Conservation (phyloP, 768 basidiomycete species). For the Tricholoma flavovirens region DNA sequence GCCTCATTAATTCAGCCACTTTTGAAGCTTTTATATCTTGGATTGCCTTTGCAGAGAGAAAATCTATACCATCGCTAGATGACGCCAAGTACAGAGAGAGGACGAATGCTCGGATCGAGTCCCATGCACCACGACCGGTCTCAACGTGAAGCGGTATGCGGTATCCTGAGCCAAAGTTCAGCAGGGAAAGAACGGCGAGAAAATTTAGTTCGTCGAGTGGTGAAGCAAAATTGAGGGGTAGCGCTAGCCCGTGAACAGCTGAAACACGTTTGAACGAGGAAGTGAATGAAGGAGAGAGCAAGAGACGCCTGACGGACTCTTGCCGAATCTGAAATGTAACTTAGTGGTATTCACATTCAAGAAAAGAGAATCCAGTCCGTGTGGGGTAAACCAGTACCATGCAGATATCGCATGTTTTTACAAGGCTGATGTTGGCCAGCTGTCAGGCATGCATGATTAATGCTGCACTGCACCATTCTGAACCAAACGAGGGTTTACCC, state of each 20-base stretch:
- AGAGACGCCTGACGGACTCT: constrained; percentile 52
- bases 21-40: constrained; percentile 41
- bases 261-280: constrained; percentile 59
- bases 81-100: constrained; percentile 71
- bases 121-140: constrained; percentile 78
- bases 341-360: neutral
- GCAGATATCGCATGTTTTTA: neutral
- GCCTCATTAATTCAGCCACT: constrained; percentile 69
- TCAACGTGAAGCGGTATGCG: constrained; percentile 65
- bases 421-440: neutral
- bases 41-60: constrained; percentile 68
- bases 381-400: neutral
- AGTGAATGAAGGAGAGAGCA: constrained; percentile 60
- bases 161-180: constrained; percentile 84
- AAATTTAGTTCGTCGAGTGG: constrained; percentile 74
- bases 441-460: neutral
- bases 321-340: constrained; percentile 44
- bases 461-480: neutral
- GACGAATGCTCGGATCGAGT: constrained; percentile 70
- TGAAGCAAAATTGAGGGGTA: constrained; percentile 79
- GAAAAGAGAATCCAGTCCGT: neutral
- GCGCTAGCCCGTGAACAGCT: constrained; percentile 57
- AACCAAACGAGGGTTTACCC: neutral
- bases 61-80: constrained; percentile 46
- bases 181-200: constrained; percentile 66